phyloP scores from a whole-genome alignment of 2,329 filamentous ascomycete genomes.

The Fusarium sp. region DNA sequence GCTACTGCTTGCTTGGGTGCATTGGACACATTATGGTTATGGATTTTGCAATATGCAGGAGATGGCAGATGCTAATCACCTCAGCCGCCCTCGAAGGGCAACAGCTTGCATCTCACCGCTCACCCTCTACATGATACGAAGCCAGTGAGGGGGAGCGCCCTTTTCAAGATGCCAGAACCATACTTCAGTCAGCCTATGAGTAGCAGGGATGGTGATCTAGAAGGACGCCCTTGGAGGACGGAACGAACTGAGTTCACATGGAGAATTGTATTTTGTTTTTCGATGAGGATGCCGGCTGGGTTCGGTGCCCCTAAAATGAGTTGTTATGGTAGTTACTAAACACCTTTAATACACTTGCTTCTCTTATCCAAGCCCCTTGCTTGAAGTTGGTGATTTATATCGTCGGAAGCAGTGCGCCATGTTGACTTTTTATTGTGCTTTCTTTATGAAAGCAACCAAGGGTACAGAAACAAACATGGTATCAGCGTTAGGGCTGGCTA shows the following conservation, averaged over 20 bases:
- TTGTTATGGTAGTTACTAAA: conserved; percentile 33
- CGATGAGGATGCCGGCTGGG: conserved; percentile 31
- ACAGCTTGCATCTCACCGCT: conserved; percentile 40
- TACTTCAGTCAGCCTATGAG: conserved; percentile 35
- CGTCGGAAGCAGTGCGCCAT: not conserved
- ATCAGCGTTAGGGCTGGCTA: conserved; percentile 1
- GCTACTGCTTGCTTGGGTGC: conserved; percentile 59
- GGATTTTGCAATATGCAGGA: conserved; percentile 63
- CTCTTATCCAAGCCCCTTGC: conserved; percentile 16
- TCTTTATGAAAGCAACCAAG: not conserved
- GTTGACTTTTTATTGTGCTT: not conserved
- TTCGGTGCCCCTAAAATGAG: conserved; percentile 26
- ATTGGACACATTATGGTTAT: conserved; percentile 70
- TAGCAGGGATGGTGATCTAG: conserved; percentile 33
- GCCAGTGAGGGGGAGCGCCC: conserved; percentile 12
- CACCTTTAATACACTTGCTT: conserved; percentile 40
- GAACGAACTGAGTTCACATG: conserved; percentile 25
- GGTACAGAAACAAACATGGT: not conserved
- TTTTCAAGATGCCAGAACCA: conserved; percentile 28
- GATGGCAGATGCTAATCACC: conserved; percentile 45
- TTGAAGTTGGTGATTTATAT: not conserved
- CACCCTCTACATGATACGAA: conserved; percentile 30
- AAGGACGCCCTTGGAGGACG: conserved; percentile 24
- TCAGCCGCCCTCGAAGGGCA: conserved; percentile 24
- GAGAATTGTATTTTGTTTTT: conserved; percentile 41